phyloP scores from a whole-genome alignment of 306 rosid genomes.

The Lagenaria siceraria region DNA sequence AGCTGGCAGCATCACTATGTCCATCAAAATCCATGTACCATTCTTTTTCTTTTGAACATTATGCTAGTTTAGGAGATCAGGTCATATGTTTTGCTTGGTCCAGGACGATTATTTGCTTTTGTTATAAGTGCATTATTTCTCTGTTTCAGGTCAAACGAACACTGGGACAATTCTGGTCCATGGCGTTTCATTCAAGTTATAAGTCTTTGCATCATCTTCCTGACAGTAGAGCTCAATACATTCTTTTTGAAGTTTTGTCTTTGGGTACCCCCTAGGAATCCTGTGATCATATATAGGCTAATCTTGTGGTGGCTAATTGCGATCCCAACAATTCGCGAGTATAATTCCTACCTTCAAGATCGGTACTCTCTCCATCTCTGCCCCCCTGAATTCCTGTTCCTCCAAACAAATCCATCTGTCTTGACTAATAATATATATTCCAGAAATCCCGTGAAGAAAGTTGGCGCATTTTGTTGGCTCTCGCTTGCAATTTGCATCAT shows the following conservation, averaged over 20 bases:
- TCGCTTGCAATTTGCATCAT: conserved; percentile 92
- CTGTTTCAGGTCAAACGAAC: conserved; percentile 71
- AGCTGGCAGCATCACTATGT: background rate
- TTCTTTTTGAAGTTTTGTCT: conserved; percentile 73
- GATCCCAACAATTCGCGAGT: conserved; percentile 93
- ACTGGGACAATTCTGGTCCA: conserved; percentile 83
- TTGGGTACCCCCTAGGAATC: conserved; percentile 68
- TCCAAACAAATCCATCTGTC: background rate
- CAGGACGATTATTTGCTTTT: background rate
- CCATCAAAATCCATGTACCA: background rate
- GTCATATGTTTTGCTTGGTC: background rate
- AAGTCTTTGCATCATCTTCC: conserved; percentile 67
- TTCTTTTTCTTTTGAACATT: background rate
- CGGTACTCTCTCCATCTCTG: conserved; percentile 41
- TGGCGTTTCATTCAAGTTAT: conserved; percentile 97
- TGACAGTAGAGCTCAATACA: conserved; percentile 89
- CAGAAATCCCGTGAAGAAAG: conserved; percentile 89
- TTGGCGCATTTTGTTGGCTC: conserved; percentile 98
- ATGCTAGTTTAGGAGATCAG: background rate
- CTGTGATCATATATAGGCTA: conserved; percentile 72
- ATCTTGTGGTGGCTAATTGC: conserved; percentile 98
- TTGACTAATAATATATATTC: conserved; percentile 6
- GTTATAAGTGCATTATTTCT: background rate
- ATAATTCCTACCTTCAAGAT: conserved; percentile 95
- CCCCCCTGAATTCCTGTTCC: background rate